These are phyloP conservation scores for Pestalotiopsis sp. DNA, from an alignment of 2,329 filamentous ascomycete species.

Conservation along the genomic window DNA sequence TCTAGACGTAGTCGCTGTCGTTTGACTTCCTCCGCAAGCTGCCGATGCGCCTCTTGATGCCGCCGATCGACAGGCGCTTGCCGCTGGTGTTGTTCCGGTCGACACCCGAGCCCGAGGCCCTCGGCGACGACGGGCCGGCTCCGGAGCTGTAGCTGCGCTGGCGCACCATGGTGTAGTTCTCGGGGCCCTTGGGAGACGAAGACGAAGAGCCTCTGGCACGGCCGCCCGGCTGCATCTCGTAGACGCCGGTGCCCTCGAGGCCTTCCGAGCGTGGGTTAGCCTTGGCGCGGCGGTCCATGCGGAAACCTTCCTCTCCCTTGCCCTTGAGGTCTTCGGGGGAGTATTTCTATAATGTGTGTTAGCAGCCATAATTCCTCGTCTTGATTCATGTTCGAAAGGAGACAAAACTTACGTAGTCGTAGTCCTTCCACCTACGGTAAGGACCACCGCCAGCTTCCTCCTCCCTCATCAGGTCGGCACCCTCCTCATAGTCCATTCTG, in stretches of 20 bases:
- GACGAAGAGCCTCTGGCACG: neutral
- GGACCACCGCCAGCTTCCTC: conserved; percentile 68
- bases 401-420: conserved; percentile 64
- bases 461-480: conserved; percentile 83
- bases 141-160: conserved; percentile 47
- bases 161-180: conserved; percentile 28
- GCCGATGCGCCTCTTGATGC: conserved; percentile 11
- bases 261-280: conserved; percentile 33
- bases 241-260: conserved; percentile 36
- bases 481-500: conserved; percentile 79
- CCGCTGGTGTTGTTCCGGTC: conserved; percentile 8
- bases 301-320: conserved; percentile 77
- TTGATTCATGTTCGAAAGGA: neutral
- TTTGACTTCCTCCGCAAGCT: conserved; percentile 7
- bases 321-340: conserved; percentile 79
- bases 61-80: neutral
- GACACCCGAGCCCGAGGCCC: neutral
- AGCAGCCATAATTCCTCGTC: neutral
- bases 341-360: conserved; percentile 55
- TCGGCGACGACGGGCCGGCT: neutral
- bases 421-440: conserved; percentile 78
- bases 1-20: neutral
- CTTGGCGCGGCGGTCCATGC: conserved; percentile 69
- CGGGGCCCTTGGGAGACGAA: conserved; percentile 23
- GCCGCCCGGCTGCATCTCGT: conserved; percentile 52